A percentile compares a stretch with the other conserved stretches of the same genome.
Conservation (phyloP, 2,329 filamentous ascomycete species). For the Microcyclospora pomicola region DNA sequence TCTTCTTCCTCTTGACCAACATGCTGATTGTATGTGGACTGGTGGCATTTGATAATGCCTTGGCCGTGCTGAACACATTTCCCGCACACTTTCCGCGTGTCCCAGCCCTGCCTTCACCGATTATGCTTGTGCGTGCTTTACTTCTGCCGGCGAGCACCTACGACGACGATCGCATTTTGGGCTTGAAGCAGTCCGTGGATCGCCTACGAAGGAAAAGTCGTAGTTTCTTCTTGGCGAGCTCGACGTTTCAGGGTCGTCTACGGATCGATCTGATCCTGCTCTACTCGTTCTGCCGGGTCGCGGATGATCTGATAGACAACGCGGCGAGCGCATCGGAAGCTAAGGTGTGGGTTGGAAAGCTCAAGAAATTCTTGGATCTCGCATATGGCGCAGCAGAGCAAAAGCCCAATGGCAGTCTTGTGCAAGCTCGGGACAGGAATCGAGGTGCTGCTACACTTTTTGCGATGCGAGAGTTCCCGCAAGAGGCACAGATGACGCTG, state of each 20-base stretch:
- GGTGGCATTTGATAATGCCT: conserved; percentile 53
- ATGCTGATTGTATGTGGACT: conserved; percentile 55
- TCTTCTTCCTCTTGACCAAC: conserved; percentile 62
- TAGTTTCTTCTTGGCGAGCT: conserved; percentile 60
- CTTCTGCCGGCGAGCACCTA: conserved; percentile 36
- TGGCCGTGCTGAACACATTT: conserved; percentile 52
- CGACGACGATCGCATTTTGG: conserved; percentile 43
- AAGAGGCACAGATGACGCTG: conserved; percentile 39
- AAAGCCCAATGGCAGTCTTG: conserved; percentile 13
- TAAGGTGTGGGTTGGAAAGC: conserved; percentile 42
- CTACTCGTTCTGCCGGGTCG: conserved; percentile 61
- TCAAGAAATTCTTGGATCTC: conserved; percentile 44
- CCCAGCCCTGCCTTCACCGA: conserved; percentile 36
- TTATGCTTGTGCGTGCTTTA: conserved; percentile 40
- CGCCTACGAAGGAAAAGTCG: conserved; percentile 52
- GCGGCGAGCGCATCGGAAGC: conserved; percentile 41
- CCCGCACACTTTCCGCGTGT: conserved; percentile 41
- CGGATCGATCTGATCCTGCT: conserved; percentile 54
- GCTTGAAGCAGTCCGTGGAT: conserved; percentile 44
- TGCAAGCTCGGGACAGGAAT: conserved; percentile 18
- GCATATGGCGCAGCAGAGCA: conserved; percentile 28
- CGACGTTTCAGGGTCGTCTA: conserved; percentile 52
- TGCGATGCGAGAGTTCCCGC: conserved; percentile 39
- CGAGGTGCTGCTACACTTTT: conserved; percentile 23
- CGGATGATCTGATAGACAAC: conserved; percentile 60